phyloP scores from a whole-genome alignment of 305 asterid genomes.

The Solanum hybrid region DNA sequence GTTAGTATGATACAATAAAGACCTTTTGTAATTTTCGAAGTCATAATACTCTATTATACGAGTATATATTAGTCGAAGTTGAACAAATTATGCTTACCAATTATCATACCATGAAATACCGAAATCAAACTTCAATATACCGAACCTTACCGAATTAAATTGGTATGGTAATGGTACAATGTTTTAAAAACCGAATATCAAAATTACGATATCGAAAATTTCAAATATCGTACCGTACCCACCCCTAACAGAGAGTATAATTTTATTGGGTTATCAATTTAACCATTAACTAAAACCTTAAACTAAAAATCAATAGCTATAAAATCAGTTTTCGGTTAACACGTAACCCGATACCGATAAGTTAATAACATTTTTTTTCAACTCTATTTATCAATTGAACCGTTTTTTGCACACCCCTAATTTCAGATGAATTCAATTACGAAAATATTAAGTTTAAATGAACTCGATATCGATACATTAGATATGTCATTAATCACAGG shows the following conservation, averaged over 20 bases:
- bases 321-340: neutral
- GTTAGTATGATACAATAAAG: neutral
- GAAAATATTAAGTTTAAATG: neutral
- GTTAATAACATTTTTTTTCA: neutral
- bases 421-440: neutral
- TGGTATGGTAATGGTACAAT: too few relatives aligned
- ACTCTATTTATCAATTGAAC: neutral
- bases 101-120: neutral
- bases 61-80: neutral
- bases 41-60: neutral
- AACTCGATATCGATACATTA: neutral
- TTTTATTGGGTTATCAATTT: neutral
- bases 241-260: neutral
- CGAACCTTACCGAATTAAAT: neutral
- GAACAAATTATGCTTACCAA: neutral
- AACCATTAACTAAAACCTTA: neutral
- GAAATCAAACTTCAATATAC: neutral
- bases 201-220: accelerated
- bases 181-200: too few relatives aligned
- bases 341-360: neutral
- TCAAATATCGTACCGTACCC: neutral
- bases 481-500: neutral
- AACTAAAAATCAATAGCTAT: too few relatives aligned
- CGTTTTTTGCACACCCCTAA: neutral
- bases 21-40: neutral